phyloP scores from a whole-genome alignment of 805 yeast species.

The Aciculoconidium aculeatum region DNA sequence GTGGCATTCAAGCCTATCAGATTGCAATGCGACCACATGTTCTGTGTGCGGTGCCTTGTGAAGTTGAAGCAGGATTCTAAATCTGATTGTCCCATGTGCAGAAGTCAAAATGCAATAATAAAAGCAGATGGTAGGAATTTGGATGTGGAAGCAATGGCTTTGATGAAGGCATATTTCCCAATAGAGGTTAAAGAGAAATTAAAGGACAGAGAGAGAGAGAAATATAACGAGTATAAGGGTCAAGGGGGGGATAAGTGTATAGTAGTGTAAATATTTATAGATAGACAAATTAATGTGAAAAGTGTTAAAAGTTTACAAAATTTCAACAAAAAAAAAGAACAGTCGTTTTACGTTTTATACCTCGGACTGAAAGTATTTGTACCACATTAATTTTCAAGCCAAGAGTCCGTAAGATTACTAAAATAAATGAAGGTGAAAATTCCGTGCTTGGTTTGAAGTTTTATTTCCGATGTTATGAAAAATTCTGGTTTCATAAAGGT shows the following conservation, averaged over 20 bases:
- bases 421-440: too few relatives aligned
- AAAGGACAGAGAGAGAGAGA: conserved; percentile 42
- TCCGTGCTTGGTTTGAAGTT: too few relatives aligned
- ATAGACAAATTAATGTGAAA: too few relatives aligned
- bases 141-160: conserved; percentile 46
- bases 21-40: conserved; percentile 58
- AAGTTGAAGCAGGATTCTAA: conserved; percentile 56
- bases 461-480: too few relatives aligned
- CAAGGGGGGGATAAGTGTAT: conserved; percentile 15
- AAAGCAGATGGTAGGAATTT: conserved; percentile 56
- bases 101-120: conserved; percentile 45
- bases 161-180: conserved; percentile 60
- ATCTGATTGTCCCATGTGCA: conserved; percentile 64
- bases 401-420: too few relatives aligned
- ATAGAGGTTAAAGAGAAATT: conserved; percentile 59
- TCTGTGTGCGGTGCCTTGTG: conserved; percentile 68
- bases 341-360: too few relatives aligned
- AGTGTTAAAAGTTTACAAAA: too few relatives aligned
- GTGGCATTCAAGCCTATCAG: conserved; percentile 70
- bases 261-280: conserved; percentile 6
- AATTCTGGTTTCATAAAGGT: too few relatives aligned
- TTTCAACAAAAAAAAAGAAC: too few relatives aligned
- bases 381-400: too few relatives aligned
- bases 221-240: conserved; percentile 26
- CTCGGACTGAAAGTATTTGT: too few relatives aligned